A percentile compares a stretch with the other conserved stretches of the same genome.
Conservation (phyloP, 164 flowering plant genomes). For the Liriodendron chinense region DNA sequence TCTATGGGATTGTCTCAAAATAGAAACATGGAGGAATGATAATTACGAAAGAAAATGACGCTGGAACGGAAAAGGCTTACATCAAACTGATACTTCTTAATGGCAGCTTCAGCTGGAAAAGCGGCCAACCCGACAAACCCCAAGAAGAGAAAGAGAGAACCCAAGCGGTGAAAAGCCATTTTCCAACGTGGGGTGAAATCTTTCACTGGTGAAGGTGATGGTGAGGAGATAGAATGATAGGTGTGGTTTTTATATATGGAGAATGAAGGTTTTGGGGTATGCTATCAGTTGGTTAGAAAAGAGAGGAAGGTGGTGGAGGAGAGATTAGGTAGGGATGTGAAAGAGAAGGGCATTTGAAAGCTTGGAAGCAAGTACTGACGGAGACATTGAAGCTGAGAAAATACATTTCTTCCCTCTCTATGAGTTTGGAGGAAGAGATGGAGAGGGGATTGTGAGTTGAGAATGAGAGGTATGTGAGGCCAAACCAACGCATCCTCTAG, state of each 20-base stretch:
- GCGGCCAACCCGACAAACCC: constrained; percentile 19
- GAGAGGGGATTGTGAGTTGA: not conserved
- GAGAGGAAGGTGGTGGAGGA: not conserved
- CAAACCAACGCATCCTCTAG: not conserved
- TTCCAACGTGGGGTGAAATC: not conserved
- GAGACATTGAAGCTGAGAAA: constrained; percentile 16
- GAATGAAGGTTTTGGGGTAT: not conserved
- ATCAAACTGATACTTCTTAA: constrained; percentile 45
- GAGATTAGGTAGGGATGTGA: constrained; percentile 21
- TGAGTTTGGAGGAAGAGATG: no score
- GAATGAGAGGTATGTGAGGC: constrained; percentile 11
- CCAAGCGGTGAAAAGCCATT: constrained; percentile 12
- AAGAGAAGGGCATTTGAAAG: constrained; percentile 15
- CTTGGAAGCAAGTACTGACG: constrained; percentile 47
- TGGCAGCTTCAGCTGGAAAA: constrained; percentile 28
- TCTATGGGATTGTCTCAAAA: not conserved
- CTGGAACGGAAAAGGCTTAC: constrained; percentile 19
- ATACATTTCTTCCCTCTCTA: no score
- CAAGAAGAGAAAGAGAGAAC: constrained; percentile 17
- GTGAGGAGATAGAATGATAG: not conserved
- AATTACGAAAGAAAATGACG: not conserved
- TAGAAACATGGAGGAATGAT: not conserved
- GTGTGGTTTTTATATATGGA: constrained; percentile 10
- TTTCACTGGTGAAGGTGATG: not conserved
- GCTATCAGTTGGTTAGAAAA: constrained; percentile 24